Evolutionary conservation across 352 stramenopile species (phyloP), one percentile per base, ranked within the genome.

Genomic region (Phytopythium mirpurense): DNA sequence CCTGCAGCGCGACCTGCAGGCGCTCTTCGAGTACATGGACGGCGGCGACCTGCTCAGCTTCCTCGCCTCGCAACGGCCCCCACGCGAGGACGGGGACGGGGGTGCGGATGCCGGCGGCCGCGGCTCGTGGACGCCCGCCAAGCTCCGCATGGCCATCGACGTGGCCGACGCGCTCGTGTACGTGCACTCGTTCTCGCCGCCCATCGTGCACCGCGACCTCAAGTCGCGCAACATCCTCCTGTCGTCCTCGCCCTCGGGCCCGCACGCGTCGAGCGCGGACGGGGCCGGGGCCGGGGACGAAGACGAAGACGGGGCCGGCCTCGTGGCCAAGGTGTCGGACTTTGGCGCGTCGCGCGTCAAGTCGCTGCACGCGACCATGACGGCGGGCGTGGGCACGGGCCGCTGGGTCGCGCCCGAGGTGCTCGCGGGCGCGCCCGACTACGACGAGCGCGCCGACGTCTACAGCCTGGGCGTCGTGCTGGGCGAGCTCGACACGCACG

Each of bases 281-380:
- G n/a, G n/a, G n/a, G n/a, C n/a, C n/a, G n/a, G n/a, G n/a, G n/a
- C n/a, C n/a, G n/a, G n/a, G n/a, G n/a, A n/a, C n/a, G n/a, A n/a
- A n/a, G 29, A 32, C 29, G 29, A 32, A 9, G 5, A 10, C 9
- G 29, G 32, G 3, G 5, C 34, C 0, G 36, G 62, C 0, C 12
- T 31, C 11, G 24, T 42, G 8, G 74, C 76, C 18, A 90, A 90
- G 60, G 50, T 90, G 34, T 82, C 69, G 26, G 76, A 88, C 47
- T 90, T 90, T 49, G 72, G 72, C 55, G 79, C 83, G 45, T 80
- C 70, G 31, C 69, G 75, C 10, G 68, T 82, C 34, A 63, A 65
- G 26, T 77, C 62, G 29, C 63, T 73, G 19, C 36, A 45, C 34
- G 46, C 21, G 8, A 59, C 53, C 36, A 61, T 61, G 55, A 61